Base-by-base conservation (phyloP, 495 filamentous ascomycete species). In the Aspergillus leporis region DNA sequence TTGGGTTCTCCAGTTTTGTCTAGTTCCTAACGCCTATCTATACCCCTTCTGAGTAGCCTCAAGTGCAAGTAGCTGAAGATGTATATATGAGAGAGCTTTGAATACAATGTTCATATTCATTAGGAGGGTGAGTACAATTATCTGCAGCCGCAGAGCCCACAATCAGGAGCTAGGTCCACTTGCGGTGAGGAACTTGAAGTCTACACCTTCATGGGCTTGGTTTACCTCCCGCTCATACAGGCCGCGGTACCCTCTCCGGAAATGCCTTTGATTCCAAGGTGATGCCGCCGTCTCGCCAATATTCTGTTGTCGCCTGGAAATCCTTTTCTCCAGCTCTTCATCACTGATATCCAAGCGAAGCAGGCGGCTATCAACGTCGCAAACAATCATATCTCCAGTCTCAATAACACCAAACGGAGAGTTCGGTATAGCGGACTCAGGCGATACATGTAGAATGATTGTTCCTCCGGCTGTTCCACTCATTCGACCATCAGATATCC, bases 381-480 rank as follows among this genome's bases (percentile, higher is more conserved):
- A 82, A 7, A 66, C 67, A 23, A 89, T 78, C 45, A 82, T 36
- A 61, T 88, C 86, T 5, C 85, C 84, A 31, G 84, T 81, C 59
- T 77, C 61, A 36, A 89, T 76, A n/a, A 85, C 68, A 0, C 85
- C 86, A 47, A 88, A 74, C 30, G 81, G 81, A n/a, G 76, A 81
- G 31, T 63, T 73, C 9, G 83, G 80, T 34, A 85, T 65, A 5
- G 76, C 84, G 34, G 82, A 79, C 66, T 90, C 87, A 0, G 86
- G 87, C 18, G 81, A 82, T 3, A 89, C 77, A 66, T 89, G 86
- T 40, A 90, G 70, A 0, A 87, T 74, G n/a, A 90, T 86, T 0
- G 85, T 89, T 1, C 87, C 86, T 0, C 85, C 86, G 0, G 87
- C 87, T 0, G 86, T 90, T 0, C 87, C 86, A 36, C 81, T 85